Evolutionary conservation across 805 yeast genomes (phyloP).

Genomic region (Cyberlindnera mycetangii): DNA sequence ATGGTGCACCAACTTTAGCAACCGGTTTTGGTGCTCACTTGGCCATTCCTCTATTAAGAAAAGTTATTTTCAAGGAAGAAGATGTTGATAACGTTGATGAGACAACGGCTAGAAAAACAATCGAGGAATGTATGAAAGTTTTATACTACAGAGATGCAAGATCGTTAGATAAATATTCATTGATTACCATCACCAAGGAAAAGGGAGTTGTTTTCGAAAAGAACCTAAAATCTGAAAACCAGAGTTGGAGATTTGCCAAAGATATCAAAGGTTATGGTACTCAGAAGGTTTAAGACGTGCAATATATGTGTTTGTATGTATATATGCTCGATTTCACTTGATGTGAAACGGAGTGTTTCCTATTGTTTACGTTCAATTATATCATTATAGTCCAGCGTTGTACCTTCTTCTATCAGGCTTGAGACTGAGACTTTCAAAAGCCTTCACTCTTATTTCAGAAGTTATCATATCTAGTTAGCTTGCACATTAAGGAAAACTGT

Average conservation of each 20-base stretch:
- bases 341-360: no score
- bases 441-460: no score
- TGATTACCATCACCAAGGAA: slow-evolving; percentile 70
- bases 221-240: slow-evolving; percentile 63
- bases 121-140: slow-evolving; percentile 88
- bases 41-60: slow-evolving; percentile 89
- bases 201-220: slow-evolving; percentile 64
- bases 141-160: slow-evolving; percentile 96
- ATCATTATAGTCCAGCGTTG: no score
- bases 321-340: no score
- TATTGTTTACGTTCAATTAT: no score
- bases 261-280: slow-evolving; percentile 90
- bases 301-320: no score
- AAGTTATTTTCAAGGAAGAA: slow-evolving; percentile 72
- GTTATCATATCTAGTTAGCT: no score
- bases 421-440: no score
- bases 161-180: slow-evolving; percentile 78
- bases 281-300: slow-evolving; percentile 45
- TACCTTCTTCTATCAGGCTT: no score
- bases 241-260: slow-evolving; percentile 89
- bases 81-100: slow-evolving; percentile 69
- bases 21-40: slow-evolving; percentile 96
- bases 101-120: slow-evolving; percentile 71
- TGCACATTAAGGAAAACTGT: no score
- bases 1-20: slow-evolving; percentile 83